Evolutionary conservation across 225 moss, liverwort and hornwort genomes (phyloP).

Genomic region (Polytrichum commune): DNA sequence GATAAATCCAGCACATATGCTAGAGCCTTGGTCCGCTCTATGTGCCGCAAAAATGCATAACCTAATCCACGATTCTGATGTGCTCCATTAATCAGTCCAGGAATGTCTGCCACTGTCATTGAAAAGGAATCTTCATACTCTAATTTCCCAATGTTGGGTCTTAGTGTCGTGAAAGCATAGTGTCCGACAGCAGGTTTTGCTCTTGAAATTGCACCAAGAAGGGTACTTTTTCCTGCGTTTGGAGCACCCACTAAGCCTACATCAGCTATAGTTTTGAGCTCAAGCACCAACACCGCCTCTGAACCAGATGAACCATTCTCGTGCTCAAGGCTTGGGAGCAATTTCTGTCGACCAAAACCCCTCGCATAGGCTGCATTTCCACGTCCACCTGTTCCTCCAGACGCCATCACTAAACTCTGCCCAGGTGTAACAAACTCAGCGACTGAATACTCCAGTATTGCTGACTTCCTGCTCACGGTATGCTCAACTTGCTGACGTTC

Average conservation of each 20-base stretch:
- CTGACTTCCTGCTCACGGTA: conserved; percentile 12
- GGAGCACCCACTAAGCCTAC: conserved; percentile 95
- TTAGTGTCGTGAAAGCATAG: conserved; percentile 86
- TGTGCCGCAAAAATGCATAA: conserved; percentile 89
- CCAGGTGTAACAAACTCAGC: conserved; percentile 84
- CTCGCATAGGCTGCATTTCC: conserved; percentile 87
- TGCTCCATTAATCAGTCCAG: conserved; percentile 83
- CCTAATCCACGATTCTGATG: conserved; percentile 85
- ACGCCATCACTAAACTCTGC: conserved; percentile 72
- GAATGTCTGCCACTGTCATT: conserved; percentile 91
- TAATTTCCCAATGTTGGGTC: conserved; percentile 92
- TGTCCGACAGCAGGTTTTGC: conserved; percentile 82
- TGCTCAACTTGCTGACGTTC: conserved; percentile 12
- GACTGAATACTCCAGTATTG: conserved; percentile 29
- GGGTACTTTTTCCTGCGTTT: conserved; percentile 91
- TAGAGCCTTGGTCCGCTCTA: conserved; percentile 84
- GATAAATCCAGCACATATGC: conserved; percentile 92
- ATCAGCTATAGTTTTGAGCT: conserved; percentile 86
- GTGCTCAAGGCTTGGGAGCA: conserved; percentile 79
- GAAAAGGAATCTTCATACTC: conserved; percentile 78
- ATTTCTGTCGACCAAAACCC: conserved; percentile 65
- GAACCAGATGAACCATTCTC: conserved; percentile 78
- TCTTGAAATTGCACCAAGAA: conserved; percentile 79
- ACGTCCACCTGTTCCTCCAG: conserved; percentile 83
- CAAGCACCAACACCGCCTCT: conserved; percentile 77